A percentile compares a stretch with the other conserved stretches of the same genome.
phyloP scores from a whole-genome alignment of 495 filamentous ascomycete species.

The Astrocystis sublimbata region DNA sequence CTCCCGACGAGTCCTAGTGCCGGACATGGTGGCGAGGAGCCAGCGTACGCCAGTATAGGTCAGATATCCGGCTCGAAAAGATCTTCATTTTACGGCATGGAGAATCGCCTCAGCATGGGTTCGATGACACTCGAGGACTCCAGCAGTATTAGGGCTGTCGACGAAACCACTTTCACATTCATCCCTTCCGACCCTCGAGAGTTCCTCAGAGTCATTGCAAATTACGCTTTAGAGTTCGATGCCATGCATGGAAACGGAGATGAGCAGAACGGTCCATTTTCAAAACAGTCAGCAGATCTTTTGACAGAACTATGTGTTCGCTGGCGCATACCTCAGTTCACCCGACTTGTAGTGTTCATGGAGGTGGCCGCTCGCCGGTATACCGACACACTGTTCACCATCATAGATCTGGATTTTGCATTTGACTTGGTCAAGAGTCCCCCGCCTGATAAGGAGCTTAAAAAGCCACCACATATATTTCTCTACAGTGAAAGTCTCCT shows the following conservation, averaged over 20 bases:
- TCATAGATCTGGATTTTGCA: slow-evolving; percentile 77
- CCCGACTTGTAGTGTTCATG: slow-evolving; percentile 75
- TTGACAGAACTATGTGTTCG: slow-evolving; percentile 80
- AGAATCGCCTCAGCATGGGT: slow-evolving; percentile 72
- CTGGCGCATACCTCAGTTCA: slow-evolving; percentile 88
- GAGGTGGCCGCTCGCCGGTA: slow-evolving; percentile 86
- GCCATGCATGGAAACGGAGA: slow-evolving; percentile 50
- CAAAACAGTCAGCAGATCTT: slow-evolving; percentile 78
- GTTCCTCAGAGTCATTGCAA: slow-evolving; percentile 76
- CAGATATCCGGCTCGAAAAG: slow-evolving; percentile 47
- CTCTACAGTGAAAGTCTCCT: slow-evolving; percentile 41
- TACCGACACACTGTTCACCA: slow-evolving; percentile 77
- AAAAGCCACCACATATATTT: slow-evolving; percentile 50
- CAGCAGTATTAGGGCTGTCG: slow-evolving; percentile 49
- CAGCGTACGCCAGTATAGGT: slow-evolving; percentile 59
- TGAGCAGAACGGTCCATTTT: slow-evolving; percentile 64
- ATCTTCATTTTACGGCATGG: slow-evolving; percentile 57
- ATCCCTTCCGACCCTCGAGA: slow-evolving; percentile 83
- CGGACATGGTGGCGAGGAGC: slow-evolving; percentile 44
- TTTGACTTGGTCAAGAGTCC: slow-evolving; percentile 80
- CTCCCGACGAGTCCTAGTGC: slow-evolving; percentile 44
- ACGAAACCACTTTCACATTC: slow-evolving; percentile 69
- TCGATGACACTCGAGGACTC: slow-evolving; percentile 65
- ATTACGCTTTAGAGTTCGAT: slow-evolving; percentile 67
- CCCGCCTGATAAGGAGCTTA: slow-evolving; percentile 54